Base-by-base conservation (phyloP, 495 filamentous ascomycete species). In the Filosporella fistucella region DNA sequence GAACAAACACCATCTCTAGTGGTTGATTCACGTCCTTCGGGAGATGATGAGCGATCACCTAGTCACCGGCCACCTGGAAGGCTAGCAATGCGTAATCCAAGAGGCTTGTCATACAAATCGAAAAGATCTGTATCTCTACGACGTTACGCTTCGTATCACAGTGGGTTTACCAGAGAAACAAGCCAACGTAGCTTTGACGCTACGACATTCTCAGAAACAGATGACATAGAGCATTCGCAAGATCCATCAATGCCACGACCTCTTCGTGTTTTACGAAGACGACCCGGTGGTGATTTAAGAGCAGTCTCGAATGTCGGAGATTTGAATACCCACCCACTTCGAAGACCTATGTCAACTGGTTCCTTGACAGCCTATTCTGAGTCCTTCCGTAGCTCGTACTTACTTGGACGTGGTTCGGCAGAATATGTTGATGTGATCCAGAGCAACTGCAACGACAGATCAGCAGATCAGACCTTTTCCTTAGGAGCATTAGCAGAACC, bases 281-380 rank as follows among this genome's bases (percentile, higher is more conserved):
- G 88, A 22, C 94, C 91, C 14, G 93, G 93, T 39, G 90, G 93
- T 28, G 84, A 97, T 68, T 70, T 98, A 41, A 82, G 89, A 52
- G 88, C 84, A 20, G 88, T 81, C 40, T 74, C 79, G 22, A 88
- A 85, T 60, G 84, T 86, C 20, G 77, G 79, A 51, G 87, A 90
- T 32, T 58, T 86, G 7, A 79, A 86, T 38, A 62, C 34, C 12
- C 57, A 58, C 5, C 22, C 71, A 26, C 64, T 71, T 3, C 70
- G 73, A 41, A 75, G 81, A 54, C 86, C 86, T 18, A 77, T 72
- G 30, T 95, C 89, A 6, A 76, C 82, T 16, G 82, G 77, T 20
- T 91, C 89, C 4, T 62, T 89, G 40, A 78, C 77, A 4, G 84
- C 81, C 1, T 82, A 78, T 49, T 77, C 80, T 2, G 82, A 83